phyloP scores from a whole-genome alignment of 331 rosid genomes.

The Quercus tomentella region DNA sequence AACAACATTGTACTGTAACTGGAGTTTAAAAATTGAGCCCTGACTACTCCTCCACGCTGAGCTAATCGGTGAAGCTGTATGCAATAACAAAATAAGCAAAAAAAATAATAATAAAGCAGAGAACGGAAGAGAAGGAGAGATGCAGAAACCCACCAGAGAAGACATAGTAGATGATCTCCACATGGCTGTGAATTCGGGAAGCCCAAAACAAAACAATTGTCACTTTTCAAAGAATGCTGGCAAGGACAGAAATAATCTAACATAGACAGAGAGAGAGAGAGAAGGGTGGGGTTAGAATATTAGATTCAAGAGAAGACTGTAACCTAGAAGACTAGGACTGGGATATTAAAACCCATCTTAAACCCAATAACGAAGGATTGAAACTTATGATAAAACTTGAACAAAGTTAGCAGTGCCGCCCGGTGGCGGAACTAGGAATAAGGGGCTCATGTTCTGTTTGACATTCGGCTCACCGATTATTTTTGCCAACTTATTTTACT shows the following conservation, averaged over 20 bases:
- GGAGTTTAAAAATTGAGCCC: conserved; percentile 13
- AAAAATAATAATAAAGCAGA: not conserved
- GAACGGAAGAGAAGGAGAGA: not conserved
- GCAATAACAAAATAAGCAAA: not conserved
- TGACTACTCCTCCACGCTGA: conserved; percentile 24
- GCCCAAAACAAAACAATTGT: not conserved
- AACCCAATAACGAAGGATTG: too few species aligned
- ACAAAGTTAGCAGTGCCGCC: too few species aligned
- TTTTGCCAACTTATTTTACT: too few species aligned
- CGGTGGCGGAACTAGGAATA: too few species aligned
- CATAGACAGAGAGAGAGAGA: too few species aligned
- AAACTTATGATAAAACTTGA: too few species aligned
- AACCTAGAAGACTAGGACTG: too few species aligned
- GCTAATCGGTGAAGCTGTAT: conserved; percentile 24
- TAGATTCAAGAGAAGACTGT: too few species aligned
- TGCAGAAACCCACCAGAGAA: conserved; percentile 8
- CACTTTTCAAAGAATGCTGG: not conserved
- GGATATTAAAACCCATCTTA: too few species aligned
- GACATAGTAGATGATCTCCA: conserved; percentile 22
- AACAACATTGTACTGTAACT: conserved; percentile 6
- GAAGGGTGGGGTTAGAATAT: too few species aligned
- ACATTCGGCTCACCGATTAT: too few species aligned
- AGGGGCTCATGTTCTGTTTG: too few species aligned
- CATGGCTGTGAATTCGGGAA: conserved; percentile 3
- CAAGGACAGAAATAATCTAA: not conserved